Evolutionary conservation across 305 asterid species (phyloP).

Genomic region (Solanum chacoense): DNA sequence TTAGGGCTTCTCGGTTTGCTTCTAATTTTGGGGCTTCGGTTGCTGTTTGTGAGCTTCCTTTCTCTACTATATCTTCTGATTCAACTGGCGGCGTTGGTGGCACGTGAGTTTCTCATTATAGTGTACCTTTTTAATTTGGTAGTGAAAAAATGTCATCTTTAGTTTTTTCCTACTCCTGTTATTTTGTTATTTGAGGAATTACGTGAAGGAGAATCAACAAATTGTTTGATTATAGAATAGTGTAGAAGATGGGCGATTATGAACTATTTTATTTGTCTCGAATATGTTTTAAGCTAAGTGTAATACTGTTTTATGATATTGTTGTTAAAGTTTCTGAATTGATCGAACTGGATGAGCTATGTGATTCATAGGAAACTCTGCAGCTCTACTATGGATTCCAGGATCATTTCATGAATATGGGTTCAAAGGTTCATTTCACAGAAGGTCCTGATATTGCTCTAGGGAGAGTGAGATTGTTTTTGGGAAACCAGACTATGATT

Average conservation of each 20-base stretch:
- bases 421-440: not conserved
- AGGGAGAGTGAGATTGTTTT: not conserved
- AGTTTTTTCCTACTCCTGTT: not conserved
- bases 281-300: not conserved
- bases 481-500: not conserved
- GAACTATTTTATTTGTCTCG: not conserved
- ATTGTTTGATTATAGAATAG: not conserved
- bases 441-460: not conserved
- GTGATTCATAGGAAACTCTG: not conserved
- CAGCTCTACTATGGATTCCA: not conserved
- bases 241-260: not conserved
- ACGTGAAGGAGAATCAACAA: not conserved
- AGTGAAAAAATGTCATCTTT: not conserved
- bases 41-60: slow-evolving; percentile 92
- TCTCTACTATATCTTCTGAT: slow-evolving; percentile 78
- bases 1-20: slow-evolving; percentile 88
- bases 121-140: not conserved
- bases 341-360: not conserved
- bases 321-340: not conserved
- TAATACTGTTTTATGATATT: not conserved
- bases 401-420: not conserved
- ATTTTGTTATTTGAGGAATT: not conserved
- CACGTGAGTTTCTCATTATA: slow-evolving; percentile 43
- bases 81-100: slow-evolving; percentile 87
- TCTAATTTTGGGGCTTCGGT: slow-evolving; percentile 79